These are phyloP conservation scores for Tardiomyces depauwii DNA, from an alignment of 1,139 yeast species.

Conservation along the genomic window DNA sequence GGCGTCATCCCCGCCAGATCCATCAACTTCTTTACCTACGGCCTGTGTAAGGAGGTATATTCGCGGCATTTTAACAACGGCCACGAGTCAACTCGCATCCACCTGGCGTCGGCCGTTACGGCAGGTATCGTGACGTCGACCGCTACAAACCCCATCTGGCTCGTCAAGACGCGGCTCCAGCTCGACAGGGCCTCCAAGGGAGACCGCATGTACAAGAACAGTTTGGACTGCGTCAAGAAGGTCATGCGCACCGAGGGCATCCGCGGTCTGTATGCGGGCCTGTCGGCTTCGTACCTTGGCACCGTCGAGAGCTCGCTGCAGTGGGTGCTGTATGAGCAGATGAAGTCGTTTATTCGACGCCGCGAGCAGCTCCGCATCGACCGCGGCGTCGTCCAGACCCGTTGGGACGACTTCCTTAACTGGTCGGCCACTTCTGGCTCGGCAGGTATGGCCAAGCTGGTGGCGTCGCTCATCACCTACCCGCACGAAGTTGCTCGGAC, in stretches of 20 bases:
- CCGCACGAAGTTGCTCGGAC: constrained; percentile 98
- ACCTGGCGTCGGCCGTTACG: constrained; percentile 74
- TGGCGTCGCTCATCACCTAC: constrained; percentile 86
- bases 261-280: constrained; percentile 70
- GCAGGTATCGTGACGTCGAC: constrained; percentile 96
- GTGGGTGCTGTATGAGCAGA: constrained; percentile 95
- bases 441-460: constrained; percentile 91
- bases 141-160: constrained; percentile 99
- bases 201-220: constrained; percentile 59
- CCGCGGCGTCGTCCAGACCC: constrained; percentile 34
- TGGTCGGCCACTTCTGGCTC: constrained; percentile 98
- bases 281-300: constrained; percentile 90
- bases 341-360: constrained; percentile 60
- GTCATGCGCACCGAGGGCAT: constrained; percentile 72
- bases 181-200: constrained; percentile 45
- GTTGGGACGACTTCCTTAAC: constrained; percentile 55
- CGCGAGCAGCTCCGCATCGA: constrained; percentile 35
- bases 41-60: constrained; percentile 71
- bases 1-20: constrained; percentile 99
- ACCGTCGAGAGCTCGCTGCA: constrained; percentile 89
- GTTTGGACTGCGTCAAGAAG: constrained; percentile 71
- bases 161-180: constrained; percentile 88
- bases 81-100: constrained; percentile 75
- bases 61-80: constrained; percentile 58
- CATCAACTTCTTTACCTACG: constrained; percentile 92